Percentiles rank a stretch among this genome's conserved stretches.
Conservation (phyloP, 257 asterid genomes). For the Petunia secreta region DNA sequence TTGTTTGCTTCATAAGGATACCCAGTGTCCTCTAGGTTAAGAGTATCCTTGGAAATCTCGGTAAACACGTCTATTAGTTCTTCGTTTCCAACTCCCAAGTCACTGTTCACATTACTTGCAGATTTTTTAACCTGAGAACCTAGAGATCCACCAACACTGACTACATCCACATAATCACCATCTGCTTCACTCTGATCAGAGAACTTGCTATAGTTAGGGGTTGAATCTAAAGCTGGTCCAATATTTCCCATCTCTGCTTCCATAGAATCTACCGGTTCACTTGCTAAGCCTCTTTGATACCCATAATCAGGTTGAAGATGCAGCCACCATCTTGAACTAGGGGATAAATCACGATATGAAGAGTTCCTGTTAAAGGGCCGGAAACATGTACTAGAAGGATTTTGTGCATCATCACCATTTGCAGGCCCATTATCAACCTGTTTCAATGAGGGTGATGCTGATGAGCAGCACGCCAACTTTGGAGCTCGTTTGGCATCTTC, state of each 20-base stretch:
- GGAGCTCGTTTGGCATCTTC: constrained; percentile 98
- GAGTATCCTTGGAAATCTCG: constrained; percentile 29
- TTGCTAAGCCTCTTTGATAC: constrained; percentile 43
- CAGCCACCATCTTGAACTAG: constrained; percentile 86
- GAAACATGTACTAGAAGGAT: constrained; percentile 37
- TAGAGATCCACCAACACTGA: constrained; percentile 27
- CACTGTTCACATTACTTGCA: constrained; percentile 32
- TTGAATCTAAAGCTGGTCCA: constrained; percentile 33
- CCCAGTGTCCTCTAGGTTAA: constrained; percentile 31
- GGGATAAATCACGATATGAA: constrained; percentile 60
- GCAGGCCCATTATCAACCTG: constrained; percentile 49
- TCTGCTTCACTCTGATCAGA: constrained; percentile 34
- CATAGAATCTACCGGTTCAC: constrained; percentile 37
- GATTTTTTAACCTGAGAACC: constrained; percentile 38
- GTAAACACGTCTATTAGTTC: constrained; percentile 23
- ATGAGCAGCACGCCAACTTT: constrained; percentile 75
- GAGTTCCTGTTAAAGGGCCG: constrained; percentile 49
- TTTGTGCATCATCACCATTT: constrained; percentile 42
- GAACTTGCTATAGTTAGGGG: not conserved
- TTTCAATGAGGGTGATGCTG: constrained; percentile 48
- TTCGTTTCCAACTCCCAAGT: constrained; percentile 33
- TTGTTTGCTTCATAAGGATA: constrained; percentile 35
- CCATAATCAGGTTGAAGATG: constrained; percentile 57
- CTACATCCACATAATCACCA: constrained; percentile 34
- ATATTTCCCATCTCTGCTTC: constrained; percentile 40